Base-by-base conservation (phyloP, 768 basidiomycete genomes). In the Tephrocybe sp. region DNA sequence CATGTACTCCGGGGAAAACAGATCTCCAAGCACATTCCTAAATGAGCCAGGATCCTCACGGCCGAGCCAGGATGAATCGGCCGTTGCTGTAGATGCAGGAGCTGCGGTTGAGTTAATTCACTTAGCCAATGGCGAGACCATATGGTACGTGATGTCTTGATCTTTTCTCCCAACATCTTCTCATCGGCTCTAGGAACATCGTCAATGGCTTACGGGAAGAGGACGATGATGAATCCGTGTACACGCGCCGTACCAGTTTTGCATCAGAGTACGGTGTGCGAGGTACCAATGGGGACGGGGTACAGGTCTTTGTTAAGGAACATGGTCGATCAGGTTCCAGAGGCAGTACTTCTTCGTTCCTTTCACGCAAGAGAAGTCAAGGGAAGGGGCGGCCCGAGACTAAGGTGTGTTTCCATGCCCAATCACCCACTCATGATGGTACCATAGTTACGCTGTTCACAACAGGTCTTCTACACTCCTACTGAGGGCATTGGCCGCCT, bases 171-270 rank as follows among this genome's bases (percentile, higher is more conserved):
- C 42, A 30, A 30, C 30, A 45, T 25, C 18, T 58, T 48, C 48
- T 56, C 50, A 58, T 43, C 30, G 41, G 23, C 26, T 23, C 43
- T 61, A 88, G 89, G 89, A 84, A 83, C 55, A 87, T 93, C 58
- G 88, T 93, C 42, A 90, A 92, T 60, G 87, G 88, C 12, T 71
- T 93, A 56, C 84, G 91, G 45, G 87, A 89, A 48, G 86, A 88
- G 47, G 85, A 84, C 15, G 88, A 90, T 57, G 75, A 80, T 12
- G 86, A 88, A 54, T 85, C 85, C 32, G 66, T 78, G 58, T 86
- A 87, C 63, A 78, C 79, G 21, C 76, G 78, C 55, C 84, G 90
- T 45, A 70, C 77, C 11, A 91, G 89, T 64, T 84, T 90, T 65
- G 75, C 78, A 33, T 91, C 90, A 33, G 88, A 90, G 59, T 87